Base-by-base conservation (phyloP, 306 rosid species). In the Nissolia schottii region DNA sequence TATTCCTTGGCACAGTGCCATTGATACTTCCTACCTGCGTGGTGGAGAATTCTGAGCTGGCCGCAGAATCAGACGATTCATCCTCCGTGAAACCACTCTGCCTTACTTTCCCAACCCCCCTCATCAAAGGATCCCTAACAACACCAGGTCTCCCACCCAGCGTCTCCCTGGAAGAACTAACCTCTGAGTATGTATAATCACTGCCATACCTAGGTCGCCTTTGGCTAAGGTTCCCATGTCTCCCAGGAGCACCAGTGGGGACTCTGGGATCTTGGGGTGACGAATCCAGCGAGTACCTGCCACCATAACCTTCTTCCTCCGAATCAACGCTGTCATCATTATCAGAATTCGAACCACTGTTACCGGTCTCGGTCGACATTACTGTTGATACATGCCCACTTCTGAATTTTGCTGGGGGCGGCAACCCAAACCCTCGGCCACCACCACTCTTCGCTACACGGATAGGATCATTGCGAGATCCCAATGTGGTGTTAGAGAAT, bases 141-240 rank as follows among this genome's bases (percentile, higher is more conserved):
- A 23, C 38, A 38, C 86, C 84, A 25, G 67, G 61, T 70, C 90
- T 83, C 35, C 90, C 83, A 18, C 49, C 83, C 69, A 84, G 58
- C 23, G 96, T 91, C 76, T 95, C 99, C 88, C 90, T 85, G 0
- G 99, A 95, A 1, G 99, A 91, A 77, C 92, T 86, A n/a, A 95
- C 92, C 60, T 95, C 97, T 5, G 99, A 95, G 65, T 85, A 87
- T 2, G 86, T 56, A 56, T 77, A 80, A 76, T 95, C 97, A 73
- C 96, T 88, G 2, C 70, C 92, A 74, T 85, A 84, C 38, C 31
- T 81, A 0, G 85, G 16, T 2, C 51, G 80, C 67, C 83, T 79
- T n/a, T 78, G 89, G 2, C 32, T 1, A 15, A 57, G 64, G 19
- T 87, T 87, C 54, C 85, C 86, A 49, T 76, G 77, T 66, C 88